phyloP scores from a whole-genome alignment of 257 asterid genomes.

The Mentha longifolia region DNA sequence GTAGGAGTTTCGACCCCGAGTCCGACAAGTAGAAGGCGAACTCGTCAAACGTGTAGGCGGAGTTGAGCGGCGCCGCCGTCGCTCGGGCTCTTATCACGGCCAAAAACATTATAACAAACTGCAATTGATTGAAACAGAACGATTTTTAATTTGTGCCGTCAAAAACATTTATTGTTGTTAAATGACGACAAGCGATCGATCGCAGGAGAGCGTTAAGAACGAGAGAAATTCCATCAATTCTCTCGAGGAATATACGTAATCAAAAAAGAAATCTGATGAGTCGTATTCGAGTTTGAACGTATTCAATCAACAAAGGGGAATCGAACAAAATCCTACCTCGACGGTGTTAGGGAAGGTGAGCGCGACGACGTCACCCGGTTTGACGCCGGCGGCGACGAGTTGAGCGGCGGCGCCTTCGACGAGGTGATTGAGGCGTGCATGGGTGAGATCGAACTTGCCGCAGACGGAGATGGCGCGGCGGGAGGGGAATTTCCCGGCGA shows the following conservation, averaged over 20 bases:
- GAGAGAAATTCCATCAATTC: no score
- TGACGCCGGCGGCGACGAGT: constrained; percentile 79
- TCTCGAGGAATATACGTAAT: not conserved
- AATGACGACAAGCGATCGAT: constrained; percentile 5
- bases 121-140: constrained; percentile 32
- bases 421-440: constrained; percentile 60
- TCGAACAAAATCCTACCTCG: constrained; percentile 53
- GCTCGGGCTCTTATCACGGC: constrained; percentile 87
- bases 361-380: constrained; percentile 80
- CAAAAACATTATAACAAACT: constrained; percentile 81
- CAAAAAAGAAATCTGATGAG: not conserved
- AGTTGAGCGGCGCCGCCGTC: constrained; percentile 91
- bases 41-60: constrained; percentile 98
- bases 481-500: constrained; percentile 63
- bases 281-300: not conserved
- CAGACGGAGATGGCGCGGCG: constrained; percentile 70
- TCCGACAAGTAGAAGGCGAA: constrained; percentile 90
- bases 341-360: constrained; percentile 91
- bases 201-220: constrained; percentile 32
- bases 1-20: constrained; percentile 75
- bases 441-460: constrained; percentile 70
- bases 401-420: constrained; percentile 70
- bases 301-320: not conserved
- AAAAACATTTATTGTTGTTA: constrained; percentile 10
- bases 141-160: not conserved